Evolutionary conservation across 345 rosid genomes (phyloP).

Genomic region (Citrus maxima): DNA sequence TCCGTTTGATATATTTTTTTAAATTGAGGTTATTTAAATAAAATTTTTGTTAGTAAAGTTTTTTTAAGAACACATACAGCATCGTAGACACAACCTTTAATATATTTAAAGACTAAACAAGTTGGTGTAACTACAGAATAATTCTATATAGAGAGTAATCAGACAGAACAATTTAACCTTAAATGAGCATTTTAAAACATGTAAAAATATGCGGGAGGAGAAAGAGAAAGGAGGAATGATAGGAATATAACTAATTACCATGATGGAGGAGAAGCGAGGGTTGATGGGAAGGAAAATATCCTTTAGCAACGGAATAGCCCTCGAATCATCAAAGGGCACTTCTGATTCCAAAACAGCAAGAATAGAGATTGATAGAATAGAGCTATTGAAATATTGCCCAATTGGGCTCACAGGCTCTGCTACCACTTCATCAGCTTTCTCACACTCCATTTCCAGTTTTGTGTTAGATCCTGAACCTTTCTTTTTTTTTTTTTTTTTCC

Average conservation of each 20-base stretch:
- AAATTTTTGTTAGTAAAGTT: fast-evolving
- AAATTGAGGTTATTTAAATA: too few relatives aligned
- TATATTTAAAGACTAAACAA: too few relatives aligned
- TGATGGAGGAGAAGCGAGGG: conserved; percentile 48
- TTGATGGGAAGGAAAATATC: conserved; percentile 40
- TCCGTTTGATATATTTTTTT: too few relatives aligned
- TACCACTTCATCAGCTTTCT: conserved; percentile 6
- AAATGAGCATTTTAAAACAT: not conserved
- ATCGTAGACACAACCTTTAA: too few relatives aligned
- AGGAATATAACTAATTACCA: conserved; percentile 20
- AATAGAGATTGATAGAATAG: conserved; percentile 24
- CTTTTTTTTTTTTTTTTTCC: too few relatives aligned
- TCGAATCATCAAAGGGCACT: conserved; percentile 32
- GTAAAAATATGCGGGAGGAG: not conserved
- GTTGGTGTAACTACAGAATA: too few relatives aligned
- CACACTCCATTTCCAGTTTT: not conserved
- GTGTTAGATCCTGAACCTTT: too few relatives aligned
- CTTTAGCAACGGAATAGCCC: conserved; percentile 6
- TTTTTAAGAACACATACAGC: too few relatives aligned
- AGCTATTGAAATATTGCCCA: conserved; percentile 36
- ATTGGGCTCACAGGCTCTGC: conserved; percentile 39
- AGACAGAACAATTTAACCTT: not conserved
- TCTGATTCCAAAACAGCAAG: conserved; percentile 29
- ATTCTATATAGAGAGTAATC: too few relatives aligned
- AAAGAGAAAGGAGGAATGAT: not conserved